Percentiles rank a stretch among this genome's conserved stretches.
These are phyloP conservation scores for Bothriochloa decipiens DNA, from an alignment of 176 grass and related monocot species.

Conservation along the genomic window DNA sequence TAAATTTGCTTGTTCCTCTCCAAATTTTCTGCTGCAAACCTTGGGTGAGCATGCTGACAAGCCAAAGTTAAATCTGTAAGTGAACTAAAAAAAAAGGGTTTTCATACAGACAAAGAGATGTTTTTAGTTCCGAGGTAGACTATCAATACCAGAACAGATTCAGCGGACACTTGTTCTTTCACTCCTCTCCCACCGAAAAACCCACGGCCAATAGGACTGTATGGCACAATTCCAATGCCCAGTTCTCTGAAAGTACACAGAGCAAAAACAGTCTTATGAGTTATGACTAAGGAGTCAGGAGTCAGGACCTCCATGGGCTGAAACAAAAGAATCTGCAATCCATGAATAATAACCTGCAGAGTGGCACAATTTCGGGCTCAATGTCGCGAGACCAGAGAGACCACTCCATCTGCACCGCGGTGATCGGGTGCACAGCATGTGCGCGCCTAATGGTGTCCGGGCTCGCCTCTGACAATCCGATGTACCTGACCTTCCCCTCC, in stretches of 20 bases:
- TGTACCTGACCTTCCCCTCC: constrained; percentile 80
- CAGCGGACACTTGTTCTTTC: background rate
- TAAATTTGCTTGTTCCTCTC: constrained; percentile 73
- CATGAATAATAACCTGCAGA: constrained; percentile 72
- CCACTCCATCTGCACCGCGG: constrained; percentile 90
- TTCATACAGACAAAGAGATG: background rate
- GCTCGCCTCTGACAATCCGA: constrained; percentile 92
- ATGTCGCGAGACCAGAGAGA: constrained; percentile 88
- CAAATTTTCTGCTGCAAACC: constrained; percentile 61
- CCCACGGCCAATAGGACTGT: constrained; percentile 79
- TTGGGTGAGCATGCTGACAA: constrained; percentile 48
- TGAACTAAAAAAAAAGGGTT: background rate
- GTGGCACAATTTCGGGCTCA: constrained; percentile 78
- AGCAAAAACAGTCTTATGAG: too few relatives aligned
- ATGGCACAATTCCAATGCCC: constrained; percentile 85
- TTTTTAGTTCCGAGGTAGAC: background rate
- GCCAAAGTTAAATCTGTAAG: background rate
- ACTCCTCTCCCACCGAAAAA: constrained; percentile 54
- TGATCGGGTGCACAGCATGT: constrained; percentile 75
- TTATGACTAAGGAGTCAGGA: too few relatives aligned
- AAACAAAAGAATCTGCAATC: background rate
- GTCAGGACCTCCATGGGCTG: background rate
- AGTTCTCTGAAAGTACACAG: constrained; percentile 55
- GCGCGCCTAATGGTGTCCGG: constrained; percentile 77
- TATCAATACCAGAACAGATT: background rate